Base-by-base conservation (phyloP, 306 rosid species). In the Quercus wislizeni region DNA sequence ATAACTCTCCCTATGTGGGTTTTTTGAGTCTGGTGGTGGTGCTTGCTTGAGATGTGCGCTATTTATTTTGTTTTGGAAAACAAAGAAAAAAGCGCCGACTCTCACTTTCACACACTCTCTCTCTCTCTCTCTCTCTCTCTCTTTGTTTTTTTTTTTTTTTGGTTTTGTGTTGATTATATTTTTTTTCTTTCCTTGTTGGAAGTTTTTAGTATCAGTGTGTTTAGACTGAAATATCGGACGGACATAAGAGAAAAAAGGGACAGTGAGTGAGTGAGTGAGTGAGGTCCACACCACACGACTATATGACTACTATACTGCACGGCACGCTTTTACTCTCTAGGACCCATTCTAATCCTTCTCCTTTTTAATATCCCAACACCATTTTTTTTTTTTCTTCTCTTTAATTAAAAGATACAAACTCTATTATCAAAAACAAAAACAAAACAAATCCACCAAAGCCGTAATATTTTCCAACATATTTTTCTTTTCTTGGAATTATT, bases 41-140 rank as follows among this genome's bases (percentile, higher is more conserved):
- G 27, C 64, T 76, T 77, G 77, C 83, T 86, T 58, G 78, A 83
- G 86, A 49, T 49, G 54, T 12, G 54, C 0, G 5, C 17, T 49
- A 49, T 49, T 41, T 41, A 41, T 41, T 41, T 41, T 41, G 46
- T 41, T 49, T 49, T 49, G 87, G 43, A 78, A 79, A 86, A 67
- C 75, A 76, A 68, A 70, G 49, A 75, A 73, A 65, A 70, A 76
- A 77, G 77, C 78, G 87, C 86, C 87, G 83, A 83, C 77, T 78
- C 84, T 31, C 69, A 4, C 79, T 28, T 4, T 41, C 61, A 71
- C 81, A 27, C 68, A 74, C 65, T 8, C 73, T 58, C 79, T 46
- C 62, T 43, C 14, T 46, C 56, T 43, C 4, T 46, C 54, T 46
- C 1, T 11, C 52, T 21, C 21, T 21, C 21, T 21, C 21, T 21